These are phyloP conservation scores for Podaxis sp. DNA, from an alignment of 768 basidiomycete genomes.

Conservation along the genomic window DNA sequence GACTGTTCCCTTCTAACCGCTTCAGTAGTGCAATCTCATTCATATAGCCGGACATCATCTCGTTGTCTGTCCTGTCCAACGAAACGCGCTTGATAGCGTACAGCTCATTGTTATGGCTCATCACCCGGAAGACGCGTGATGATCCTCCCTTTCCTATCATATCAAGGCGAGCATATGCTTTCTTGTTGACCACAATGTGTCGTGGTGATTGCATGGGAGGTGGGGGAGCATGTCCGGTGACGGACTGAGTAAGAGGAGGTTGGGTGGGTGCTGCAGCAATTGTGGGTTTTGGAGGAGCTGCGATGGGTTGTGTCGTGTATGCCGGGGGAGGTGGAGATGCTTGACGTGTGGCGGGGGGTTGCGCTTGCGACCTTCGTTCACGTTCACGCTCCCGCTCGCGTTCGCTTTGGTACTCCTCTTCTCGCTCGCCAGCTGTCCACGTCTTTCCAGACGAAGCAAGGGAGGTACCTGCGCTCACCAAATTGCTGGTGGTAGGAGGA, in stretches of 20 bases:
- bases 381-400: constrained; percentile 28
- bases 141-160: constrained; percentile 93
- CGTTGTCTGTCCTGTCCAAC: constrained; percentile 83
- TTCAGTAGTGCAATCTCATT: constrained; percentile 94
- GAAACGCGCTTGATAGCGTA: constrained; percentile 93
- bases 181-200: constrained; percentile 71
- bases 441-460: constrained; percentile 31
- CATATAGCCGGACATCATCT: constrained; percentile 90
- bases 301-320: constrained; percentile 24
- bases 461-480: constrained; percentile 20
- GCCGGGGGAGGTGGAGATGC: constrained; percentile 25
- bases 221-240: constrained; percentile 10
- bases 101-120: constrained; percentile 71
- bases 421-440: constrained; percentile 45
- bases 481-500: constrained; percentile 42
- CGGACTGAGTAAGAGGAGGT: constrained; percentile 4
- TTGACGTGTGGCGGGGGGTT: constrained; percentile 29
- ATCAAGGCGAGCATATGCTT: constrained; percentile 79
- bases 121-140: constrained; percentile 92
- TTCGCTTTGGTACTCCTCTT: constrained; percentile 32
- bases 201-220: constrained; percentile 35
- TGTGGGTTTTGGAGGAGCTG: constrained; percentile 34
- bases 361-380: constrained; percentile 24
- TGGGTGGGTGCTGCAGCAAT: constrained; percentile 20
- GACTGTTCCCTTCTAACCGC: constrained; percentile 88